A percentile compares a stretch with the other conserved stretches of the same genome.
phyloP scores from a whole-genome alignment of 177 flowering plant genomes.

The Tripterygium wilfordii region DNA sequence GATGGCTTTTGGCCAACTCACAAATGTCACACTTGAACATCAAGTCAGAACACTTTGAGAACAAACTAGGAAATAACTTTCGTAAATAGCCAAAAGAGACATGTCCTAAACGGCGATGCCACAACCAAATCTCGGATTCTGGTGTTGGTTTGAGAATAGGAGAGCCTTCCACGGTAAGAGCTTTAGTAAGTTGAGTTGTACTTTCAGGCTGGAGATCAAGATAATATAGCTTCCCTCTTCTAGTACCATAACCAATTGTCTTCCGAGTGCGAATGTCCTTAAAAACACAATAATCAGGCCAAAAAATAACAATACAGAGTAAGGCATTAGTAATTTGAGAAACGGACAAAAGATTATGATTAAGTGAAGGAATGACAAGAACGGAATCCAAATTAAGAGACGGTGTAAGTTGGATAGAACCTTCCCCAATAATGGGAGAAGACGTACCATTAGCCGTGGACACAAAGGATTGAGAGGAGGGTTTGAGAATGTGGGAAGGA shows the following conservation, averaged over 20 bases:
- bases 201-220: not conserved
- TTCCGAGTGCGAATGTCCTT: not conserved
- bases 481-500: not conserved
- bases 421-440: conserved; percentile 11
- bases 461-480: not conserved
- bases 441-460: not conserved
- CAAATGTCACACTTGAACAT: conserved; percentile 6
- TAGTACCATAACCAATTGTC: not conserved
- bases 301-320: not conserved
- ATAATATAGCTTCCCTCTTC: not conserved
- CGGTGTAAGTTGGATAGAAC: conserved; percentile 14
- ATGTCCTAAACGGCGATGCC: not conserved
- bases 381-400: conserved; percentile 18
- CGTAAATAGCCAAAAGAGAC: conserved; percentile 8
- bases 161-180: not conserved
- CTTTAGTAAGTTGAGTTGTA: not conserved
- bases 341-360: conserved; percentile 14
- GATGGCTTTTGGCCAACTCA: conserved; percentile 13
- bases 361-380: conserved; percentile 18
- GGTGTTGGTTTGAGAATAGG: not conserved
- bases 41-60: conserved; percentile 1
- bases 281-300: not conserved
- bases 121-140: not conserved
- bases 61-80: conserved; percentile 11
- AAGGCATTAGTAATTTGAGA: conserved; percentile 7